Evolutionary conservation across 441 rosid genomes (phyloP), one percentile per base, ranked within the genome.

Genomic region (Monsonia emarginata): DNA sequence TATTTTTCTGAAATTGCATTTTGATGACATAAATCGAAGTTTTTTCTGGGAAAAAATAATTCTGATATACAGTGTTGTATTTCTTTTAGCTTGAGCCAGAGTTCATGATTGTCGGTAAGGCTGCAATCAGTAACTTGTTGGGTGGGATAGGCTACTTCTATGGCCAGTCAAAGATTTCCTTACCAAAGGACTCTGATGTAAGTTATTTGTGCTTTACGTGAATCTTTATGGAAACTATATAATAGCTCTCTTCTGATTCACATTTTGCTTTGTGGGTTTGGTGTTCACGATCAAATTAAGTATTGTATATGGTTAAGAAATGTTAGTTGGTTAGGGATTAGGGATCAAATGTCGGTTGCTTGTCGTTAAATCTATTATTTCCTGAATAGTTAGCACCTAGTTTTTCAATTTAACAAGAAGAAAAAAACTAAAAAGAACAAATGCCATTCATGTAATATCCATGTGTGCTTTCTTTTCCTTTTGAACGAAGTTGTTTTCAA

Each of bases 61-160:
- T 24, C 57, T 26, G 48, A 60, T 48, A 0, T 7, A 18, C 26
- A 36, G 27, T 65, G 16, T 44, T 82, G 38, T 76, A 56, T 50
- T 25, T 36, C 72, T 56, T 84, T 65, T 86, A 95, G 97, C 80
- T 85, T 72, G 96, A 86, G 76, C 66, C 80, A 26, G 86, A 91
- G 62, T 81, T 89, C n/a, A 59, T 74, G 63, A 74, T 42, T 34
- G 93, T 87, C 22, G 99, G 95, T 36, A 95, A 91, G 81, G 90
- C 88, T 71, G 99, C 97, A 34, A 67, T 95, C 60, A 86, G 84
- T 46, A 95, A 91, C 78, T 81, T 95, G 97, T 79, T 94, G 79
- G 99, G 99, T 68, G 95, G 96, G 66, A 87, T 95, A 80, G 97
- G 99, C 64, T 91, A 91, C 82, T 87, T 91, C 65, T 95, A 86